Evolutionary conservation across 1,139 yeast species (phyloP).

Genomic region (Fermentozyma sake): DNA sequence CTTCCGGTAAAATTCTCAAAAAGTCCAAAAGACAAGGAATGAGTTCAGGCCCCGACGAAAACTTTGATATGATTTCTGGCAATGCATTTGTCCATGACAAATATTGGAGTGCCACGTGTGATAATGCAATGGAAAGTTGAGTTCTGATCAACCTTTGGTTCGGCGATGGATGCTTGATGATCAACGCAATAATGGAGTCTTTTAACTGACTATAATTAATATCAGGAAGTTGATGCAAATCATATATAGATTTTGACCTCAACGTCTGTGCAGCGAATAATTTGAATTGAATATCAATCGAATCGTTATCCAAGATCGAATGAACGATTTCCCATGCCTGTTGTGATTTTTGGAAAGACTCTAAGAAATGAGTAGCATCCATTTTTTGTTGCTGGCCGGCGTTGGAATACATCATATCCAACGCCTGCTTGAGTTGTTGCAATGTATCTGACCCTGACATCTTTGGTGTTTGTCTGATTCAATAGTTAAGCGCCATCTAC

Average conservation of each 20-base stretch:
- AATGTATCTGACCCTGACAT: too few species aligned
- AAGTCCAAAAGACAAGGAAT: conserved; percentile 63
- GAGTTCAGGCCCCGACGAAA: conserved; percentile 36
- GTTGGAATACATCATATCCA: conserved; percentile 58
- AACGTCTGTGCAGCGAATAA: conserved; percentile 90
- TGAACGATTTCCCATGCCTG: conserved; percentile 61
- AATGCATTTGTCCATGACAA: conserved; percentile 70
- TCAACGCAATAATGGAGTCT: conserved; percentile 54
- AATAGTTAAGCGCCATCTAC: too few species aligned
- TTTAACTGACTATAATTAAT: conserved; percentile 52
- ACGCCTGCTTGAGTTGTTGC: conserved; percentile 41
- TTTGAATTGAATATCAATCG: conserved; percentile 46
- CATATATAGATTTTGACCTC: conserved; percentile 79
- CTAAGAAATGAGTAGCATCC: conserved; percentile 64
- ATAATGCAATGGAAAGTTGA: conserved; percentile 75
- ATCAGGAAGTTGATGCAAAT: conserved; percentile 68
- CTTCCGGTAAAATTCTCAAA: conserved; percentile 86
- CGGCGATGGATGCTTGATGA: conserved; percentile 38
- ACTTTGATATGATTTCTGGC: conserved; percentile 54
- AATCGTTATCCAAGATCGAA: conserved; percentile 23
- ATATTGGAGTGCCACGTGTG: conserved; percentile 78
- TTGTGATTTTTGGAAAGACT: conserved; percentile 74
- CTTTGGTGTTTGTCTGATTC: too few species aligned
- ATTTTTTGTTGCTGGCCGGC: conserved; percentile 49
- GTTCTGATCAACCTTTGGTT: conserved; percentile 58